These are phyloP conservation scores for Sergeia podlipaevii DNA, from an alignment of 208 protist genomes.

Conservation along the genomic window DNA sequence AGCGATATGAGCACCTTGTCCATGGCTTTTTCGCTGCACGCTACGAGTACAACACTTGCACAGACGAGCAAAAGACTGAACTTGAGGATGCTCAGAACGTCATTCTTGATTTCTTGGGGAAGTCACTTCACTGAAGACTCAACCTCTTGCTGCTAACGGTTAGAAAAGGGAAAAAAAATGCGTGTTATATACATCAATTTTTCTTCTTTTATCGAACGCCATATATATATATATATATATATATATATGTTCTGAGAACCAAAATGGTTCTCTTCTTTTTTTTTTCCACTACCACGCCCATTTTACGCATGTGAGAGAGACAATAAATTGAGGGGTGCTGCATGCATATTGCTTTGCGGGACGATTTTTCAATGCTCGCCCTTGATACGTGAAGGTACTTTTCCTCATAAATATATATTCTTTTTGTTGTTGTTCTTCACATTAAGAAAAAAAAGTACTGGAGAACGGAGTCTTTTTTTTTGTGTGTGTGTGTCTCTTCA, in stretches of 20 bases:
- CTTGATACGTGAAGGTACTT: too few species aligned
- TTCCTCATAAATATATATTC: too few species aligned
- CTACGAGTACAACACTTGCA: slow-evolving; percentile 28
- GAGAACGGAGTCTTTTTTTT: not conserved
- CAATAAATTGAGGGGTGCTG: too few species aligned
- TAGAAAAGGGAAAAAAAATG: not conserved
- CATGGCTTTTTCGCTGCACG: slow-evolving; percentile 59
- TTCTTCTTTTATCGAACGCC: slow-evolving; percentile 1
- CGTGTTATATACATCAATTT: too few species aligned
- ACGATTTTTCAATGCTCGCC: too few species aligned
- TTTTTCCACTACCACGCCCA: too few species aligned
- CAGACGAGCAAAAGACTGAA: slow-evolving; percentile 18
- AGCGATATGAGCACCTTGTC: slow-evolving; percentile 26
- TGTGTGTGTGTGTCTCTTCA: not conserved
- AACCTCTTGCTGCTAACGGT: too few species aligned
- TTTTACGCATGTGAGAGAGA: too few species aligned
- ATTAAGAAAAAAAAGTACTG: slow-evolving; percentile 17
- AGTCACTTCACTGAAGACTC: slow-evolving; percentile 11
- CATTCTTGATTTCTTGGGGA: slow-evolving; percentile 27
- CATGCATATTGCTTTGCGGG: too few species aligned
- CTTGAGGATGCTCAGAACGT: slow-evolving; percentile 16
- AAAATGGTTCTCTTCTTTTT: too few species aligned
- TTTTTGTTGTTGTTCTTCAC: slow-evolving; percentile 5
- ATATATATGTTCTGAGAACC: too few species aligned
- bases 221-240: too few species aligned